Base-by-base conservation (phyloP, 2,329 filamentous ascomycete species). In the Didymella glomerata region DNA sequence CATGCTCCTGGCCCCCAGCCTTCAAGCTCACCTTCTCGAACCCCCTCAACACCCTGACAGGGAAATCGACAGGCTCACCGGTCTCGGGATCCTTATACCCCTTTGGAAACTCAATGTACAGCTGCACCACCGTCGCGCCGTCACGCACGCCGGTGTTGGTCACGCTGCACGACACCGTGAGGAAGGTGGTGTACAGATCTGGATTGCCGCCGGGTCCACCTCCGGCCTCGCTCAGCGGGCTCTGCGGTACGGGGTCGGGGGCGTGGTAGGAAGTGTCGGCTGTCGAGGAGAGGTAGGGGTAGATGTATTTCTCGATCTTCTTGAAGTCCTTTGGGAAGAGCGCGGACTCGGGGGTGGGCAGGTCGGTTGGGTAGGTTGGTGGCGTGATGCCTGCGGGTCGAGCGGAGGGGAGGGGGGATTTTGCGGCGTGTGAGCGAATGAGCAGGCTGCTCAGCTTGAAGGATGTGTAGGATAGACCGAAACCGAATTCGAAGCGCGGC, bases 401-500 rank as follows among this genome's bases (percentile, higher is more conserved):
- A 2, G 74, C 61, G 22, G 68, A 68, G 9, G 74, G 72, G 2
- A 75, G 58, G 8, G 66, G 69, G 3, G 67, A 68, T 72, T 87
- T 89, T 7, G 76, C 66, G 48, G 81, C 82, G 61, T 20, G 76
- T 64, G 18, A 76, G 53, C 59, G 72, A 64, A 77, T 69, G 48
- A 90, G 76, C 9, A 80, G 76, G 30, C 85, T 82, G 11, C 81
- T 82, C 56, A 92, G 84, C 13, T 85, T 79, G 74, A 94, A 96
- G 0, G 79, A 84, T 0, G 92, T 93, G 79, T 95, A 96, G 51
- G 88, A 91, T 2, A 97, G 83, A 0, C 93, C 94, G 60, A 88
- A 93, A 0, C 94, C 93, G 68, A 97, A 97, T 46, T 92, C 90
- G 72, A 89, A 97, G 1, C 90, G 89, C 0, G 93, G 93, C 5